phyloP scores from a whole-genome alignment of 345 rosid genomes.

The Citrus sp. region DNA sequence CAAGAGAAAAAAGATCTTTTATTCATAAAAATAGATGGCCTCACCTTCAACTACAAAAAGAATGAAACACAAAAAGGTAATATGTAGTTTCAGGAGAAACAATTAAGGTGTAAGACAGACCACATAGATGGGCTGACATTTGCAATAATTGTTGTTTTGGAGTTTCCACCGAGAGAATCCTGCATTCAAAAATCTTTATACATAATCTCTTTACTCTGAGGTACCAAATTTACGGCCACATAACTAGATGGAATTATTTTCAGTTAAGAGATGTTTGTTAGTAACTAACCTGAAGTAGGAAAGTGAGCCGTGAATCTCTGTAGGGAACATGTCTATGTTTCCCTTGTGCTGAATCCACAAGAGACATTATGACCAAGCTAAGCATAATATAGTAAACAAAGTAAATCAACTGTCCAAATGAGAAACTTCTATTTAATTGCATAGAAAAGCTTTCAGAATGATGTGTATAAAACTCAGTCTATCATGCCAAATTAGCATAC shows the following conservation, averaged over 20 bases:
- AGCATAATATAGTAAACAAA: constrained; percentile 15
- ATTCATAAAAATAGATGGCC: neutral
- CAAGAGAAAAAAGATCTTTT: constrained; percentile 15
- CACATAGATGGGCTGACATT: constrained; percentile 91
- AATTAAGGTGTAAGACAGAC: constrained; percentile 36
- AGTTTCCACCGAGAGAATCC: constrained; percentile 97
- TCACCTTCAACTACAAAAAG: neutral
- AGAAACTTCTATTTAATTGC: neutral
- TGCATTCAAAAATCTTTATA: constrained; percentile 34
- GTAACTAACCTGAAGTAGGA: constrained; percentile 78
- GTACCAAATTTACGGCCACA: constrained; percentile 1
- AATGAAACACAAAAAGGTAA: neutral
- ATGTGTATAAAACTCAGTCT: neutral
- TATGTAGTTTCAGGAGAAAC: neutral
- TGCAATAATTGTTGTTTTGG: constrained; percentile 91
- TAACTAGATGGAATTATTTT: constrained; percentile 5
- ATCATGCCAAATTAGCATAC: neutral
- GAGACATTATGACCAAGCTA: constrained; percentile 93
- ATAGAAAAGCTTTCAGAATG: neutral
- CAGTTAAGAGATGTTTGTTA: constrained; percentile 15
- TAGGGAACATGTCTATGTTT: constrained; percentile 93
- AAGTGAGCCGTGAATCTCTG: constrained; percentile 96
- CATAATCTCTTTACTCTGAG: neutral
- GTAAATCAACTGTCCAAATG: neutral
- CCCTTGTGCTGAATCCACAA: constrained; percentile 96